phyloP scores from a whole-genome alignment of 352 stramenopile species.

The Pythium aristosporum region DNA sequence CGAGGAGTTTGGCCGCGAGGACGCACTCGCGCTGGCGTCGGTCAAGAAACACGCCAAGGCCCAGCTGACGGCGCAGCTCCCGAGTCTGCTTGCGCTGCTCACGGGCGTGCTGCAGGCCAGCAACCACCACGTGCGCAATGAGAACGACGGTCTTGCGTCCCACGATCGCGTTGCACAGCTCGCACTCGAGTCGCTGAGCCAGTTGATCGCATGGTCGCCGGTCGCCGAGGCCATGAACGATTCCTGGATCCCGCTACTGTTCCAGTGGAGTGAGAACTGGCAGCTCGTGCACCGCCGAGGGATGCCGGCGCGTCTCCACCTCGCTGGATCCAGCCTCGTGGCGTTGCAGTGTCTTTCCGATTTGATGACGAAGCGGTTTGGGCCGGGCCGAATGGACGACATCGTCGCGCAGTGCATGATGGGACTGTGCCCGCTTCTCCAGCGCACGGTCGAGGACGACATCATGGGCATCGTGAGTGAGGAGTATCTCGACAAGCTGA shows the following conservation, averaged over 20 bases:
- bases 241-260: constrained; percentile 58
- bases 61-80: constrained; percentile 42
- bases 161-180: constrained; percentile 53
- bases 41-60: constrained; percentile 44
- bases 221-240: constrained; percentile 57
- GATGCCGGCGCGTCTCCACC: constrained; percentile 18
- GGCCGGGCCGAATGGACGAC: constrained; percentile 35
- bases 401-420: constrained; percentile 59
- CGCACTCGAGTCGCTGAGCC: constrained; percentile 54
- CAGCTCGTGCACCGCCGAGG: constrained; percentile 19
- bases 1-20: constrained; percentile 75
- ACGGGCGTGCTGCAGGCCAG: constrained; percentile 45
- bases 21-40: constrained; percentile 50
- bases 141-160: constrained; percentile 7
- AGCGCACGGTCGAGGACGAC: constrained; percentile 60
- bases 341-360: constrained; percentile 63
- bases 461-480: constrained; percentile 46
- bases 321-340: constrained; percentile 45
- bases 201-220: constrained; percentile 50
- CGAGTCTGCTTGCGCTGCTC: constrained; percentile 49
- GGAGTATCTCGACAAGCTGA: constrained; percentile 75
- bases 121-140: constrained; percentile 40
- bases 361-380: constrained; percentile 67
- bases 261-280: constrained; percentile 47
- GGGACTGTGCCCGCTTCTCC: constrained; percentile 53